A percentile compares a stretch with the other conserved stretches of the same genome.
Evolutionary conservation across 208 protist genomes (phyloP).

Genomic region (Trypanosoma boissoni): DNA sequence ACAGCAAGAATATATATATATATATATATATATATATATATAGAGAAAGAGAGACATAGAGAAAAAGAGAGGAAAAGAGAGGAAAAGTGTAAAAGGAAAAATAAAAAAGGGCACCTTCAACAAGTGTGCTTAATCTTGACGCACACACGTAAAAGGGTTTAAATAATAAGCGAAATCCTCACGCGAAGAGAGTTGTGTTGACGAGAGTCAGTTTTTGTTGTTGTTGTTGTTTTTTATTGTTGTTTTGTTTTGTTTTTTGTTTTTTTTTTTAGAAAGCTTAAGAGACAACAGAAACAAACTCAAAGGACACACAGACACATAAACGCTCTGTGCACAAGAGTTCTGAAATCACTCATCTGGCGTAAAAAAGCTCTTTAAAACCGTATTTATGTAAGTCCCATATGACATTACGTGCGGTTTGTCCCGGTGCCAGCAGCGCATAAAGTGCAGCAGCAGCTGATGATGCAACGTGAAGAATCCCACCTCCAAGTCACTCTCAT

Average conservation of each 20-base stretch:
- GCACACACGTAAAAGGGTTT: too few species aligned
- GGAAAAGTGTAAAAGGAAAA: not conserved
- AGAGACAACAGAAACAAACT: not conserved
- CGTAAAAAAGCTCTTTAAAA: conserved; percentile 69
- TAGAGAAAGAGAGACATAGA: not conserved
- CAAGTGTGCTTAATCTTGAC: too few species aligned
- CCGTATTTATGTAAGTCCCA: conserved; percentile 65
- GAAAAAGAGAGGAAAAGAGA: not conserved
- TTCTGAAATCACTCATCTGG: not conserved
- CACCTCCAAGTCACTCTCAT: conserved; percentile 44
- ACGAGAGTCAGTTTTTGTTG: not conserved
- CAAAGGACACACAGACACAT: not conserved
- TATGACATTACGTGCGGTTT: conserved; percentile 85
- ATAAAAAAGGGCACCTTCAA: too few species aligned
- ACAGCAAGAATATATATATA: conserved; percentile 22
- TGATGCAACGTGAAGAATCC: conserved; percentile 78
- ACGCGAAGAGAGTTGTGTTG: too few species aligned
- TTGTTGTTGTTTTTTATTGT: conserved; percentile 7
- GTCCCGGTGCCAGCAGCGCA: conserved; percentile 74
- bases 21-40: conserved; percentile 24
- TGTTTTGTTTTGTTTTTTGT: conserved; percentile 3
- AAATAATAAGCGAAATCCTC: too few species aligned
- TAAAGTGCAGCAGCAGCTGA: conserved; percentile 75
- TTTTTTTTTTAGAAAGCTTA: too few species aligned
- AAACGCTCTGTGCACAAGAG: too few species aligned